Percentiles rank a stretch among this genome's conserved stretches.
Evolutionary conservation across 2,329 filamentous ascomycete genomes (phyloP).

Genomic region (Amauroascus niger): DNA sequence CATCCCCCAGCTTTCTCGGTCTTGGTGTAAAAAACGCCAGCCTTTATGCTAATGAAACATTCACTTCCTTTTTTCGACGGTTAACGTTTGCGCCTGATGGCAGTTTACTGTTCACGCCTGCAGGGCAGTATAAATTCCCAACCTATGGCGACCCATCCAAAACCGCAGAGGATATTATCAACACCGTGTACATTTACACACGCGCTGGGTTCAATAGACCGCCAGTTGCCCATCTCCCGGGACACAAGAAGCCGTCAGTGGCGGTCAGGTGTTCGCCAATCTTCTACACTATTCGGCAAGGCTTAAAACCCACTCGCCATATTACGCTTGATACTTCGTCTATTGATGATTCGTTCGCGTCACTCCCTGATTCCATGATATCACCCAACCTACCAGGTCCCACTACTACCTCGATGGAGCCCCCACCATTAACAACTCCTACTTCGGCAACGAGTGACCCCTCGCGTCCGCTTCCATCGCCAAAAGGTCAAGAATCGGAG

Average conservation of each 20-base stretch:
- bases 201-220: constrained; percentile 93
- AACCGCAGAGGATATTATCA: constrained; percentile 73
- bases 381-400: constrained; percentile 43
- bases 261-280: constrained; percentile 90
- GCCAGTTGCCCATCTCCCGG: constrained; percentile 85
- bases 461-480: constrained; percentile 45
- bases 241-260: constrained; percentile 96
- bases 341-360: constrained; percentile 69
- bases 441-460: constrained; percentile 39
- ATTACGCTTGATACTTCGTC: constrained; percentile 94
- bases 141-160: constrained; percentile 61
- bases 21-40: constrained; percentile 70
- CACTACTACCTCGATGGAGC: constrained; percentile 62
- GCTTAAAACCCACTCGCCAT: constrained; percentile 61
- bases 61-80: constrained; percentile 92
- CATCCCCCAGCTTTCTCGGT: constrained; percentile 59
- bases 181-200: constrained; percentile 98
- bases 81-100: constrained; percentile 93
- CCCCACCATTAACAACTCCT: constrained; percentile 54
- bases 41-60: constrained; percentile 91
- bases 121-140: constrained; percentile 85
- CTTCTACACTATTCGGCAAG: constrained; percentile 69
- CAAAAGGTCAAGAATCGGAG: constrained; percentile 43
- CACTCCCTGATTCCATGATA: constrained; percentile 71
- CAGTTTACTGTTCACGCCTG: constrained; percentile 84